A percentile compares a stretch with the other conserved stretches of the same genome.
phyloP scores from a whole-genome alignment of 768 basidiomycete species.

The Hydnomerulius pinastri region DNA sequence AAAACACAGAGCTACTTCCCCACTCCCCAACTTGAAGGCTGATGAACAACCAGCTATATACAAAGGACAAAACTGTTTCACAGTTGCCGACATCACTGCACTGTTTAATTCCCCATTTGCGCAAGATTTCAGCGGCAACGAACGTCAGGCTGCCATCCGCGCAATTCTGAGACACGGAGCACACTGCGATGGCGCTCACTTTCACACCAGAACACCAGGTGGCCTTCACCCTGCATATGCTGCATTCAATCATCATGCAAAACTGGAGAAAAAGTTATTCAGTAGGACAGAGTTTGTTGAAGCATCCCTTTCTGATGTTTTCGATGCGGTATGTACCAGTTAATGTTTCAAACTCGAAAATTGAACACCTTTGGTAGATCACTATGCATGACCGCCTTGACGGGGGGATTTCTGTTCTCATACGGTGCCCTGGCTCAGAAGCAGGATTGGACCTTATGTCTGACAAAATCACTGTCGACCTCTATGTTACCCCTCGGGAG shows the following conservation, averaged over 20 bases:
- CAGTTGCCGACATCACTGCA: not conserved
- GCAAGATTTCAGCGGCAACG: not conserved
- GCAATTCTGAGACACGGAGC: slow-evolving; percentile 4
- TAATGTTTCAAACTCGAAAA: not conserved
- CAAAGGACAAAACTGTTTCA: slow-evolving; percentile 2
- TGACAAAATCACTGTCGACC: slow-evolving; percentile 4
- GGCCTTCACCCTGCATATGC: slow-evolving; percentile 2
- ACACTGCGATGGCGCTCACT: slow-evolving; percentile 7
- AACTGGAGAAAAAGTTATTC: too few relatives aligned
- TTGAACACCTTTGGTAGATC: not conserved
- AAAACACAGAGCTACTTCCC: too few relatives aligned
- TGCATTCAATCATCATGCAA: slow-evolving; percentile 1
- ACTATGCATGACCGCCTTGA: slow-evolving; percentile 12
- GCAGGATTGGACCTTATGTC: not conserved
- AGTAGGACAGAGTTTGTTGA: too few relatives aligned
- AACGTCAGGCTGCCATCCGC: not conserved
- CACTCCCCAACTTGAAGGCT: too few relatives aligned
- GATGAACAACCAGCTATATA: too few relatives aligned
- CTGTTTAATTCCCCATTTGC: slow-evolving; percentile 1
- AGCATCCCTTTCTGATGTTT: slow-evolving; percentile 3
- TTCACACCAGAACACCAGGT: not conserved
- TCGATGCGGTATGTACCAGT: slow-evolving; percentile 6
- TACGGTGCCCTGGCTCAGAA: slow-evolving; percentile 3
- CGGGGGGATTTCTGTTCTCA: slow-evolving; percentile 6
- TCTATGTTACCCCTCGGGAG: slow-evolving; percentile 8